Conservation (phyloP, 1,284 basidiomycete genomes). For the Athelia sp. region DNA sequence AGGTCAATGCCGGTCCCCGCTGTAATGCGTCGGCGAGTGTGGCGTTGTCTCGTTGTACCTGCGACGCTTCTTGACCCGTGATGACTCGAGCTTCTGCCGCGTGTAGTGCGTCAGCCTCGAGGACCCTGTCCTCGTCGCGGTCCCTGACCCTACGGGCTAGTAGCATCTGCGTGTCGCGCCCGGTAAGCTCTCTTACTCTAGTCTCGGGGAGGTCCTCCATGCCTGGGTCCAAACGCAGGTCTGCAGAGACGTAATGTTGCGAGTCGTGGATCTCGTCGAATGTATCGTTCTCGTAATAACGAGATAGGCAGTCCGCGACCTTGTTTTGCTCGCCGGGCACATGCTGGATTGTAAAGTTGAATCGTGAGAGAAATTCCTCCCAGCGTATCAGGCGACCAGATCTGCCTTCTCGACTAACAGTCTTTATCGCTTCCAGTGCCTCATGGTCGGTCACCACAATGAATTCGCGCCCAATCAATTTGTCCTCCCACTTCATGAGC, state of each 20-base stretch:
- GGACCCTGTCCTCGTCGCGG: no score
- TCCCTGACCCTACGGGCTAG: no score
- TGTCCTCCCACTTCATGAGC: constrained; percentile 22
- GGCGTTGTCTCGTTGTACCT: no score
- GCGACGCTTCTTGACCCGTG: no score
- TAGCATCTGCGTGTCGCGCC: no score
- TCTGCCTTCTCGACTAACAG: background rate
- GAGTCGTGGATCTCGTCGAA: background rate
- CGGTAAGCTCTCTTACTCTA: no score
- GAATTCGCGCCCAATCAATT: constrained; percentile 26
- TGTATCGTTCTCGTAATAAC: constrained; percentile 14
- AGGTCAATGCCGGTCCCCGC: background rate
- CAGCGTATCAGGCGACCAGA: background rate
- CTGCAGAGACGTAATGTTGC: background rate
- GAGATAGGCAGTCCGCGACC: constrained; percentile 25
- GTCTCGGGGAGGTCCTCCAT: background rate
- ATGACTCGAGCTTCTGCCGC: no score
- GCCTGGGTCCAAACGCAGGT: background rate
- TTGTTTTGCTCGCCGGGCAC: constrained; percentile 24
- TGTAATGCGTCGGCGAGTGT: background rate
- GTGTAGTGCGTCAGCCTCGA: no score
- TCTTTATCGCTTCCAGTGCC: constrained; percentile 12
- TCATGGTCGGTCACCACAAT: constrained; percentile 33
- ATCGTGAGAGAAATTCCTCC: constrained; percentile 14
- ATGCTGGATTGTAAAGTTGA: constrained; percentile 26